Evolutionary conservation across 1,139 yeast species (phyloP).

Genomic region (Debaryomycetaceae sp.): DNA sequence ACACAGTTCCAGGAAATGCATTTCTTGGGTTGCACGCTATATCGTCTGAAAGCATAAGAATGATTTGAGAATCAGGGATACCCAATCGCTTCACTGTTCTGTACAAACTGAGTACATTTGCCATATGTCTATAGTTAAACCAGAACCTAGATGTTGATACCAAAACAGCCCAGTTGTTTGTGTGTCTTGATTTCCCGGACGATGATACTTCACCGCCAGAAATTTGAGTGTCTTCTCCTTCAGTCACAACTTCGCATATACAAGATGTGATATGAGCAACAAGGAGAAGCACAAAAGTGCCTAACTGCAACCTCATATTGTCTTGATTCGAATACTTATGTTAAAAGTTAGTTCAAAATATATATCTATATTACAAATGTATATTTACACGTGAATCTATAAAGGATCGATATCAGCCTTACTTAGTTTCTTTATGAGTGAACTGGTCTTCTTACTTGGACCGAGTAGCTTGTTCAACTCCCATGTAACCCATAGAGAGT

Average conservation of each 20-base stretch:
- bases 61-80: constrained; percentile 96
- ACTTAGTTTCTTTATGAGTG: background rate
- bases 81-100: constrained; percentile 94
- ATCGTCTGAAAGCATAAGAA: constrained; percentile 93
- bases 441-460: constrained; percentile 14
- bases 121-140: constrained; percentile 98
- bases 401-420: background rate
- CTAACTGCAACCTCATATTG: background rate
- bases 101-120: constrained; percentile 90
- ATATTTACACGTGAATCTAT: background rate
- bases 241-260: background rate
- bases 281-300: background rate
- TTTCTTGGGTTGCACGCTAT: constrained; percentile 96
- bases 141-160: constrained; percentile 96
- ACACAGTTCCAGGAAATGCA: constrained; percentile 94
- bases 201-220: constrained; percentile 22
- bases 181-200: constrained; percentile 47
- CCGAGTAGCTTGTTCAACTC: constrained; percentile 29
- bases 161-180: constrained; percentile 92
- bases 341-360: too few relatives aligned
- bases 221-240: constrained; percentile 8
- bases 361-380: background rate
- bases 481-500: constrained; percentile 27
- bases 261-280: background rate
- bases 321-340: too few relatives aligned